Conservation (phyloP, 2,329 filamentous ascomycete genomes). For the Fusarium gaditjirri region DNA sequence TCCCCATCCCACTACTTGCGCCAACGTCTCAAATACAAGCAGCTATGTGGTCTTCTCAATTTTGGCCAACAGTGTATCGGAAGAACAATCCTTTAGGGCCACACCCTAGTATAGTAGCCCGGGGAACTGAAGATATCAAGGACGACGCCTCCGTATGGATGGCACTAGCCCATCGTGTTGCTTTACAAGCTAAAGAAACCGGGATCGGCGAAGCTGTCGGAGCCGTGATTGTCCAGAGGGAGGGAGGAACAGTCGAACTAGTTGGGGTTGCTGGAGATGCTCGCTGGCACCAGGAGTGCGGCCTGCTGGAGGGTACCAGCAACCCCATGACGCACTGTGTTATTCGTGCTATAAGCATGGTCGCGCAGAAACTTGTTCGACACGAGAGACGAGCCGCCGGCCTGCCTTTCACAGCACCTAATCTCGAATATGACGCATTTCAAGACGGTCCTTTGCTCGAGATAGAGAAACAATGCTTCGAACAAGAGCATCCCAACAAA, state of each 20-base stretch:
- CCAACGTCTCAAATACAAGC: conserved; percentile 82
- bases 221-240: conserved; percentile 78
- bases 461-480: conserved; percentile 71
- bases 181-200: conserved; percentile 64
- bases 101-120: conserved; percentile 78
- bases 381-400: conserved; percentile 60
- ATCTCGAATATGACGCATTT: conserved; percentile 70
- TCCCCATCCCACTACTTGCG: conserved; percentile 76
- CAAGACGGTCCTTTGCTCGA: conserved; percentile 75
- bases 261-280: conserved; percentile 82
- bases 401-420: conserved; percentile 49
- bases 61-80: conserved; percentile 87
- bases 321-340: conserved; percentile 84
- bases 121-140: conserved; percentile 75
- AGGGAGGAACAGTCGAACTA: conserved; percentile 62
- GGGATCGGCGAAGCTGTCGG: conserved; percentile 77
- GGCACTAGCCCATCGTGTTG: conserved; percentile 72
- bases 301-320: conserved; percentile 59
- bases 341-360: conserved; percentile 84
- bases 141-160: conserved; percentile 73
- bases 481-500: conserved; percentile 70
- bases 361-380: conserved; percentile 73
- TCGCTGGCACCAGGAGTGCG: conserved; percentile 70
- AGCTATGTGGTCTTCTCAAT: conserved; percentile 76
- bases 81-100: conserved; percentile 89